Base-by-base conservation (phyloP, 208 protist genomes). In the Naegleria fowleri region DNA sequence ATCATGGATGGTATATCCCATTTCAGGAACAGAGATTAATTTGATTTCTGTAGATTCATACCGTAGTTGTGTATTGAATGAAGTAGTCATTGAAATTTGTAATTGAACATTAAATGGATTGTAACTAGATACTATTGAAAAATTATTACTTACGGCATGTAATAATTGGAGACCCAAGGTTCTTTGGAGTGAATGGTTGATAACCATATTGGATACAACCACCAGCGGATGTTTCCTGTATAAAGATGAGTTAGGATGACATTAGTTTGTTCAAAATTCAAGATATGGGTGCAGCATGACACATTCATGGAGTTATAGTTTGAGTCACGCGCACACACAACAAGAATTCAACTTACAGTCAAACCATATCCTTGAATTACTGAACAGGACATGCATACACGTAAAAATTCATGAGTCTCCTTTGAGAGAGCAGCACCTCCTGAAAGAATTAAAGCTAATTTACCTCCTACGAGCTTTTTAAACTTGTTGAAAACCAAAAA, bases 21-120 rank as follows among this genome's bases (percentile, higher is more conserved):
- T 96, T n/a, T 97, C 94, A 16, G 96, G 94, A 9, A 97, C 93
- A 83, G 94, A 92, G 0, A 94, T 92, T 0, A 97, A 91, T 92
- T 96, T 96, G 40, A 97, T n/a, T 92, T 97, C 93, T 48, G 7
- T 48, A 7, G n/a, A n/a, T n/a, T n/a, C n/a, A n/a, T n/a, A 25
- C 5, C 43, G 7, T 5, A 90, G 15, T 39, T 6, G 36, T 95
- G 15, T 48, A 93, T 90, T 59, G 92, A 67, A n/a, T n/a, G n/a
- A n/a, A n/a, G n/a, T n/a, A n/a, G n/a, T n/a, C n/a, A n/a, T n/a
- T n/a, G n/a, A n/a, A n/a, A n/a, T n/a, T n/a, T n/a, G n/a, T n/a
- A n/a, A n/a, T n/a, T n/a, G n/a, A n/a, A n/a, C n/a, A n/a, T n/a
- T n/a, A n/a, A n/a, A n/a, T n/a, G n/a, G n/a, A n/a, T n/a, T n/a